Conservation (phyloP, 768 basidiomycete genomes). For the Cubamyces sp. region DNA sequence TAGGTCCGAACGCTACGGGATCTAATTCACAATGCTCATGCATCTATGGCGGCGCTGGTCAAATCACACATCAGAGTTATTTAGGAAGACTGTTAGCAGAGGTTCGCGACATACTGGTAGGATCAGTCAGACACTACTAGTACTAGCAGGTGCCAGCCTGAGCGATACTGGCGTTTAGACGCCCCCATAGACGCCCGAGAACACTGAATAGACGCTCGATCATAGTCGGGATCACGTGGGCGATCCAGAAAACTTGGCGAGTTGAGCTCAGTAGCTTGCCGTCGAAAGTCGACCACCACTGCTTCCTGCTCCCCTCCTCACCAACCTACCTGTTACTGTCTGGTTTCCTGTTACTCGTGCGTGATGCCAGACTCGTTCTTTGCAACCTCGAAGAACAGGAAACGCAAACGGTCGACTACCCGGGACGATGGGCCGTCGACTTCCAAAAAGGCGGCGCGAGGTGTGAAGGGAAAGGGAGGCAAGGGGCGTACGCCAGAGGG, state of each 20-base stretch:
- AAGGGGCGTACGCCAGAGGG: slow-evolving; percentile 32
- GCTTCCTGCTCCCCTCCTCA: background rate
- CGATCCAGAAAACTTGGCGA: slow-evolving; percentile 6
- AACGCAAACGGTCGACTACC: slow-evolving; percentile 57
- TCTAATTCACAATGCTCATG: too few relatives aligned
- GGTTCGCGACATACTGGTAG: too few relatives aligned
- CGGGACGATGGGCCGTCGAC: slow-evolving; percentile 38
- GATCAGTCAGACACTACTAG: too few relatives aligned
- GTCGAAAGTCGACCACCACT: background rate
- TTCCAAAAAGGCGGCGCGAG: slow-evolving; percentile 29
- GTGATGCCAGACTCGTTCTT: slow-evolving; percentile 90
- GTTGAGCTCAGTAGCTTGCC: background rate
- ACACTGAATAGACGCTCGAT: too few relatives aligned
- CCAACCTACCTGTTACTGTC: background rate
- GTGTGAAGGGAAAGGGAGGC: slow-evolving; percentile 32
- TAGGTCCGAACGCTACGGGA: too few relatives aligned
- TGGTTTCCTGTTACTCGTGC: background rate
- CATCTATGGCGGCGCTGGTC: too few relatives aligned
- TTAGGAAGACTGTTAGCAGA: too few relatives aligned
- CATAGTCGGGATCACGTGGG: background rate
- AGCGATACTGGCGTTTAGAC: too few relatives aligned
- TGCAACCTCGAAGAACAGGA: slow-evolving; percentile 58
- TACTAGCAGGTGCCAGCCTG: too few relatives aligned
- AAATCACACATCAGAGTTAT: too few relatives aligned
- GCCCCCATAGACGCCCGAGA: too few relatives aligned